Percentiles rank a stretch among this genome's conserved stretches.
Evolutionary conservation across 2,329 filamentous ascomycete species (phyloP).

Genomic region (Colletotrichum sp.): DNA sequence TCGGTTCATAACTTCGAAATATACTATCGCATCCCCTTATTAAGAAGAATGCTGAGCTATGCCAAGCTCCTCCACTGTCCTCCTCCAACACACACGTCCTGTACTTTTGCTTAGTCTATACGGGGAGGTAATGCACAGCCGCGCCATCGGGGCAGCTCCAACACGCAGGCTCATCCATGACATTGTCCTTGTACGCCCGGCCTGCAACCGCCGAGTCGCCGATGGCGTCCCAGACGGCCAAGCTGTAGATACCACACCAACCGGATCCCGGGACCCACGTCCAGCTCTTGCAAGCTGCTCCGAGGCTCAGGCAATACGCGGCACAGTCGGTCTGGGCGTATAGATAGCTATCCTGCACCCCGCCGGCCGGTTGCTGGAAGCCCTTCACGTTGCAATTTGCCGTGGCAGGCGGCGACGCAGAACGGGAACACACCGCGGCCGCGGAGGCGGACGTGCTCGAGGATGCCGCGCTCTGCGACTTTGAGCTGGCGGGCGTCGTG

Average conservation of each 20-base stretch:
- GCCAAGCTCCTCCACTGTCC: background rate
- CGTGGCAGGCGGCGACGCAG: background rate
- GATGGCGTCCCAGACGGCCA: background rate
- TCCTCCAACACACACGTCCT: background rate
- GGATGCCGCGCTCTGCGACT: background rate
- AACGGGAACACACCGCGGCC: background rate
- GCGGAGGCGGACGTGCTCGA: background rate
- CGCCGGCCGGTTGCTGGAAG: background rate
- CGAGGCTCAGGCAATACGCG: background rate
- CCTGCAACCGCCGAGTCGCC: constrained; percentile 2
- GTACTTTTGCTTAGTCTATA: background rate
- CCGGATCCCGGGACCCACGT: background rate
- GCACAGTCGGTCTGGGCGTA: background rate
- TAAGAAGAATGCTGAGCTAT: background rate
- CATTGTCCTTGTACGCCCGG: background rate
- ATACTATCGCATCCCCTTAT: background rate
- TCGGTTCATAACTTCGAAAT: background rate
- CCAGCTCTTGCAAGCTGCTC: background rate
- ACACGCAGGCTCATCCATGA: background rate
- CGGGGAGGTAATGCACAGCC: background rate
- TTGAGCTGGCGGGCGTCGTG: background rate
- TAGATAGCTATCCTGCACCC: background rate
- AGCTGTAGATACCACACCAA: background rate
- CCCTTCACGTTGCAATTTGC: background rate
- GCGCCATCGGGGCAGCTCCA: background rate